Conservation (phyloP, 2,329 filamentous ascomycete genomes). For the Huntiella omanensis region DNA sequence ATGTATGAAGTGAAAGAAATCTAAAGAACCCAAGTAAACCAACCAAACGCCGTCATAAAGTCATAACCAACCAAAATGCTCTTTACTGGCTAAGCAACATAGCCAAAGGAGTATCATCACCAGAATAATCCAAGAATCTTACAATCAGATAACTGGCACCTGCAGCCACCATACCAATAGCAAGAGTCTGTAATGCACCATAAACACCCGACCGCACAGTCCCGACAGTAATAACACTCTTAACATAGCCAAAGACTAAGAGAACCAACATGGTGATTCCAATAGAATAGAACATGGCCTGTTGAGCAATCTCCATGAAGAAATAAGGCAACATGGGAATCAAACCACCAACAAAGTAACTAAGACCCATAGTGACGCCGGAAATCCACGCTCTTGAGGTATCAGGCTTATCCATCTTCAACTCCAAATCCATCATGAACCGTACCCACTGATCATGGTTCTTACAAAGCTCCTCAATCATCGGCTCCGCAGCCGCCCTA, state of each 20-base stretch:
- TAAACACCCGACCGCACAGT: conserved; percentile 27
- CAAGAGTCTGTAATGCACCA: conserved; percentile 44
- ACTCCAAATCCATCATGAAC: conserved; percentile 42
- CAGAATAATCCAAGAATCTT: conserved; percentile 27
- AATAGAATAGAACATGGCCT: conserved; percentile 40
- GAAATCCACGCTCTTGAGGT: conserved; percentile 31
- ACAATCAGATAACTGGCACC: conserved; percentile 47
- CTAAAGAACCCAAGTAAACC: neutral
- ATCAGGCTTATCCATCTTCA: conserved; percentile 27
- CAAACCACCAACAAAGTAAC: conserved; percentile 52
- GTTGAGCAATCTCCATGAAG: conserved; percentile 26
- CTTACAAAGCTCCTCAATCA: conserved; percentile 31
- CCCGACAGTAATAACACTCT: conserved; percentile 33
- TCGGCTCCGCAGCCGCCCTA: conserved; percentile 21
- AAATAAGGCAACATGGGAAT: conserved; percentile 57
- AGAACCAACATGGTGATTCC: conserved; percentile 40
- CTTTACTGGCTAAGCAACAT: too few species aligned
- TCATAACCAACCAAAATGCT: neutral
- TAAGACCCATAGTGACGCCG: conserved; percentile 45
- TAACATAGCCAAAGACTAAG: conserved; percentile 45
- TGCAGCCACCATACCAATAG: conserved; percentile 46
- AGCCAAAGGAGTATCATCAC: neutral
- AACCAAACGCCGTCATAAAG: neutral
- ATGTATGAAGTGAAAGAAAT: too few species aligned
- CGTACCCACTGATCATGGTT: conserved; percentile 30